Evolutionary conservation across 2,329 filamentous ascomycete species (phyloP).

Genomic region (Myrmaecium sp.): DNA sequence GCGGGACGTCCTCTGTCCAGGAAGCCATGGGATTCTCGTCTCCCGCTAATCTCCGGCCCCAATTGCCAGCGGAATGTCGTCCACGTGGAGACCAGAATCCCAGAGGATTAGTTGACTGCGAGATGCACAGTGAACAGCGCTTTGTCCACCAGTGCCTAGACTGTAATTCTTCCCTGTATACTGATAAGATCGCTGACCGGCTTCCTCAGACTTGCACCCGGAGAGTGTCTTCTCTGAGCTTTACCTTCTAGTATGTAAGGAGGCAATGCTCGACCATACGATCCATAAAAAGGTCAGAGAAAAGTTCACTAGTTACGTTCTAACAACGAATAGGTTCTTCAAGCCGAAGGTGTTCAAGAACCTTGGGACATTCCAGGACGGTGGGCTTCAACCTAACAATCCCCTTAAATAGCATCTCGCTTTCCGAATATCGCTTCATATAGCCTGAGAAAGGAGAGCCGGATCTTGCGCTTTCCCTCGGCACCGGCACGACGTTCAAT

Average conservation of each 20-base stretch:
- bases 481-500: conserved; percentile 8
- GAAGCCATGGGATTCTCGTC: too few species aligned
- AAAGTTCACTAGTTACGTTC: conserved; percentile 1
- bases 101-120: too few species aligned
- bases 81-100: too few species aligned
- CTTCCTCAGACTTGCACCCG: conserved; percentile 1
- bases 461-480: conserved; percentile 12
- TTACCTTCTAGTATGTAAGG: not conserved
- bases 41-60: too few species aligned
- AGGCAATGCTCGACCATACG: conserved; percentile 1
- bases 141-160: too few species aligned
- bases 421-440: conserved; percentile 9
- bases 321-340: conserved; percentile 8
- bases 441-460: conserved; percentile 10
- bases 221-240: conserved; percentile 1
- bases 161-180: too few species aligned
- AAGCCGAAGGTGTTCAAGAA: conserved; percentile 9
- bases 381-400: conserved; percentile 14
- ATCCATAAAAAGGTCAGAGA: conserved; percentile 1
- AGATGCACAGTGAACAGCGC: too few species aligned
- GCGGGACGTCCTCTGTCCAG: too few species aligned
- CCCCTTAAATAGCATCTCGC: conserved; percentile 9
- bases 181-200: too few species aligned
- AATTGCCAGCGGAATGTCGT: too few species aligned
- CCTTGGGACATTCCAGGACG: conserved; percentile 13